Conservation (phyloP, 257 asterid species). For the Buddleja alternifolia region DNA sequence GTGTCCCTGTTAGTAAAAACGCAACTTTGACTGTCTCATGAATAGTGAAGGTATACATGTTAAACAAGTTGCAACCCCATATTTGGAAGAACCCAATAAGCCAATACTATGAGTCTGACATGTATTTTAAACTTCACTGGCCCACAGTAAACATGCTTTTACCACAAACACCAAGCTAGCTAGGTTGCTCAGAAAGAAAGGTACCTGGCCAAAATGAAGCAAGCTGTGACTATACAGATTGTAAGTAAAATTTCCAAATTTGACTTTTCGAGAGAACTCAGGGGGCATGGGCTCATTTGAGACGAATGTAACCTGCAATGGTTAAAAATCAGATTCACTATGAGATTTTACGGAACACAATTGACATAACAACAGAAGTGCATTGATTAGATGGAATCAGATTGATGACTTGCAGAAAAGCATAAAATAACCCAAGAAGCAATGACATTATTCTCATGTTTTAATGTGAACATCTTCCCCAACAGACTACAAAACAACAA, state of each 20-base stretch:
- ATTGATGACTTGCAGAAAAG: slow-evolving; percentile 22
- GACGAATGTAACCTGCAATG: slow-evolving; percentile 79
- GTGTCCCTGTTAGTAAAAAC: slow-evolving; percentile 10
- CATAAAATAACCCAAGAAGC: slow-evolving; percentile 9
- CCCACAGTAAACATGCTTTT: slow-evolving; percentile 6
- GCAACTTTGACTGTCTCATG: background rate
- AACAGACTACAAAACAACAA: slow-evolving; percentile 11
- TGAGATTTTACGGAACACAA: background rate
- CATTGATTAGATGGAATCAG: background rate
- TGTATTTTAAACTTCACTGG: slow-evolving; percentile 5
- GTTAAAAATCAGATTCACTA: slow-evolving; percentile 18
- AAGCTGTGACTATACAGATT: slow-evolving; percentile 94
- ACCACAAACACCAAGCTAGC: background rate
- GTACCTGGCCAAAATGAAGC: slow-evolving; percentile 97
- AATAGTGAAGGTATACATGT: background rate
- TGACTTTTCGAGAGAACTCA: slow-evolving; percentile 60
- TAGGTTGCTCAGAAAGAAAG: slow-evolving; percentile 19
- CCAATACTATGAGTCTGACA: background rate
- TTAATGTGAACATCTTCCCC: background rate
- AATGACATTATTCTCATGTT: background rate
- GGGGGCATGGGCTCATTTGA: slow-evolving; percentile 78
- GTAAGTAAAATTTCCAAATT: slow-evolving; percentile 77
- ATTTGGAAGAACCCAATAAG: slow-evolving; percentile 15
- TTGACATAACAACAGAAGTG: background rate
- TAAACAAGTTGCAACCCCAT: background rate